Evolutionary conservation across 2,329 filamentous ascomycete species (phyloP), one percentile per base, ranked within the genome.

Genomic region (Leptosphaerulina australis): DNA sequence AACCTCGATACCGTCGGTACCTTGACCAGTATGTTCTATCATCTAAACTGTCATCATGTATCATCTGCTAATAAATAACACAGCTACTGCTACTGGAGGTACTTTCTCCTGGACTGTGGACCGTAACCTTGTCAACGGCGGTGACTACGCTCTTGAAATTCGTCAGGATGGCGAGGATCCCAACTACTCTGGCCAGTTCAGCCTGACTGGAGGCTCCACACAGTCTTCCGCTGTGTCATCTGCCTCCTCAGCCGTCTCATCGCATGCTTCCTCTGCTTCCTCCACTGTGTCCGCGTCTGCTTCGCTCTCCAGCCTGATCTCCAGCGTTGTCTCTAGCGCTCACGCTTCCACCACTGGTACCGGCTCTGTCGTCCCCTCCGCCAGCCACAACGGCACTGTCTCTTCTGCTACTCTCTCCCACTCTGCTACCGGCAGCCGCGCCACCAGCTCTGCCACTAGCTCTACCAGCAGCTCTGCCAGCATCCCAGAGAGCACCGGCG

Each of bases 111-210:
- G 81, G 81, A 81, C 74, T 12, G 79, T 80, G 4, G 66, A 71
- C 29, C 66, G 62, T 18, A 67, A 62, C 29, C 72, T 84, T 21
- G 60, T 68, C 34, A 68, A 76, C 55, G 77, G 71, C 47, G 52
- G 67, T 28, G 74, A 83, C 72, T 86, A 86, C 63, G 83, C 84
- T 45, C 77, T 86, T 50, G 71, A 84, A 67, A 84, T 87, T 70
- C 66, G 62, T 11, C 83, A 85, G 64, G 78, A 75, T 50, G 71
- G 64, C 30, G 56, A 73, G 38, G 63, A 74, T 8, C 34, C 35
- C 67, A 86, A 86, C 74, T 86, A 84, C 74, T 81, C 77, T 35
- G 80, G 77, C 34, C 76, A 76, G 22, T 76, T 86, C 66, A 33
- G 45, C 36, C 70, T 66, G 58, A 70, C 60, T 67, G 72, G 52